Conservation (phyloP, 805 yeast genomes). For the Grigorovia yakushimaensis region DNA sequence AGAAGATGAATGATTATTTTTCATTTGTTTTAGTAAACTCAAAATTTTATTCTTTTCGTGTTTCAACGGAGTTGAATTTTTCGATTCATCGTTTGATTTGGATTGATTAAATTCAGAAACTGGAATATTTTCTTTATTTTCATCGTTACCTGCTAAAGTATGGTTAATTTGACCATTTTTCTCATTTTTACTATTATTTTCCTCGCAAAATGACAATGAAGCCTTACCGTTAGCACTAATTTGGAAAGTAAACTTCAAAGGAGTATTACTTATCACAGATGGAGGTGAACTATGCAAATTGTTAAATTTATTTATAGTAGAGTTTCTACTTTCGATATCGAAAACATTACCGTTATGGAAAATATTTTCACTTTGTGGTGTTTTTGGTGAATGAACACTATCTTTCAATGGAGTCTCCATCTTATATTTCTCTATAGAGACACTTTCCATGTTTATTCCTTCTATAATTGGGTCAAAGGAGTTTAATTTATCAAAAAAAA, state of each 20-base stretch:
- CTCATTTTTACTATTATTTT: neutral
- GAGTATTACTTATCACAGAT: slow-evolving; percentile 1
- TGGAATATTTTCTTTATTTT: neutral
- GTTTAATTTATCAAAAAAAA: no score
- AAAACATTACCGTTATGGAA: slow-evolving; percentile 1
- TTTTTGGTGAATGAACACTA: slow-evolving; percentile 1
- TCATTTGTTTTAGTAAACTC: slow-evolving; percentile 24
- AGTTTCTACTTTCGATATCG: neutral
- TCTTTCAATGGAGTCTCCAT: neutral
- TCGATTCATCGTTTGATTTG: neutral
- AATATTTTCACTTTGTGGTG: slow-evolving; percentile 4
- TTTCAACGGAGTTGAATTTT: neutral
- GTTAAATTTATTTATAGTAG: slow-evolving; percentile 3
- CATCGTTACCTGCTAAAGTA: neutral
- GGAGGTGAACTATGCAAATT: slow-evolving; percentile 3
- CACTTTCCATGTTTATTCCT: neutral
- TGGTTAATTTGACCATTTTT: neutral
- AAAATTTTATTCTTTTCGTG: slow-evolving; percentile 20
- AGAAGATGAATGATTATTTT: slow-evolving; percentile 4
- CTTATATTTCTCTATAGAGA: neutral
- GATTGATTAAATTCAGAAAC: neutral
- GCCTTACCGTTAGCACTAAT: slow-evolving; percentile 29
- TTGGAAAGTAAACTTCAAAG: slow-evolving; percentile 19
- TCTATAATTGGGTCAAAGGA: no score
- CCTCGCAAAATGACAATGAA: slow-evolving; percentile 1